A percentile compares a stretch with the other conserved stretches of the same genome.
Evolutionary conservation across 1,284 basidiomycete genomes (phyloP).

Genomic region (Sporisorium graminicola): DNA sequence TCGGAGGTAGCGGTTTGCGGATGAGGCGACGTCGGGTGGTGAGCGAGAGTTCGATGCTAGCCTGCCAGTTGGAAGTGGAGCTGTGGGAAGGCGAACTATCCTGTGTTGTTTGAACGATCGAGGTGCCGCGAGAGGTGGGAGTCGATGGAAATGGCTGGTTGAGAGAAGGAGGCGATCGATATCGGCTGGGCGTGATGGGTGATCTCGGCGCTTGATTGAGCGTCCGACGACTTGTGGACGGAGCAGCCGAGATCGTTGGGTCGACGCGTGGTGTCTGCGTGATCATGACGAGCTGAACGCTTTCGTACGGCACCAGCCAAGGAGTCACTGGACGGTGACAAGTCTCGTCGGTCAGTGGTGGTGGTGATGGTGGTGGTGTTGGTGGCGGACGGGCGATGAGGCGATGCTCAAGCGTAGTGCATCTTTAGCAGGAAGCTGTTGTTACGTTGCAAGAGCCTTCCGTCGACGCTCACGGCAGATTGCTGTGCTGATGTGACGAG

Average conservation of each 20-base stretch:
- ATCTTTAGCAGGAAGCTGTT: background rate
- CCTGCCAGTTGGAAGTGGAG: constrained; percentile 49
- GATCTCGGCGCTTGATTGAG: constrained; percentile 13
- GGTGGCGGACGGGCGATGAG: background rate
- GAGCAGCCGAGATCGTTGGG: constrained; percentile 12
- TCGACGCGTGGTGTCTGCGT: constrained; percentile 26
- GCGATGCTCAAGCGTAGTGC: background rate
- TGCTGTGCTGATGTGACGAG: background rate
- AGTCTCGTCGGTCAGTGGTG: background rate
- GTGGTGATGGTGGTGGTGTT: no score
- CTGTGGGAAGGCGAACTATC: constrained; percentile 14
- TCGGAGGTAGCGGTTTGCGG: constrained; percentile 58
- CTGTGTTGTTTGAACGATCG: constrained; percentile 17
- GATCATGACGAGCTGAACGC: constrained; percentile 16
- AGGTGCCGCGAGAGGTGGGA: constrained; percentile 20
- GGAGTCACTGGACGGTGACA: background rate
- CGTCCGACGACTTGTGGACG: constrained; percentile 13
- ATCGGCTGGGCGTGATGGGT: constrained; percentile 34
- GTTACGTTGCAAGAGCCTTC: no score
- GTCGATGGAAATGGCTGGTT: constrained; percentile 18
- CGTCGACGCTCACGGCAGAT: no score
- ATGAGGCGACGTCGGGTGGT: constrained; percentile 60
- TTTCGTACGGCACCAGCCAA: background rate
- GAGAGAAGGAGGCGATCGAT: constrained; percentile 21
- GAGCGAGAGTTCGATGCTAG: constrained; percentile 54